Base-by-base conservation (phyloP, 306 rosid species). In the Notholithocarpus densiflorus region DNA sequence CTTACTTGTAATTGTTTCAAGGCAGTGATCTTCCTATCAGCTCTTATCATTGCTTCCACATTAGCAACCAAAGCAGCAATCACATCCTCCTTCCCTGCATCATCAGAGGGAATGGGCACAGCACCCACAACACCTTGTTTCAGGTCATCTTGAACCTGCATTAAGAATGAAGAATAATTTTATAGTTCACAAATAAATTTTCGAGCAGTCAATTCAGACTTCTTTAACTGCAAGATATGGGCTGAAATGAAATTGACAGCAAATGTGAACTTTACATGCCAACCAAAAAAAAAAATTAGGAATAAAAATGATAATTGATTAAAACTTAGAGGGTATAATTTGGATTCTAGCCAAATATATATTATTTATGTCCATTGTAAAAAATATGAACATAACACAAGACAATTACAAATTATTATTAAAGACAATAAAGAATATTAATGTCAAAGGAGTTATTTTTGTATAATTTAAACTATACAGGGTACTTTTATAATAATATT, bases 1-100 rank as follows among this genome's bases (percentile, higher is more conserved):
- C 87, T 62, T 82, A 92, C 98, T 88, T 92, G 98, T 90, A 95
- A 89, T 88, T 95, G 97, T 88, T 95, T 95, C 75, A 91, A 83
- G 74, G 97, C 92, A 78, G 96, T 87, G 87, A 95, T 91, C 87
- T 92, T 92, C 81, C 96, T 82, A 86, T 95, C 98, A 76, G 98
- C 98, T 85, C 88, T 92, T 79, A 95, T 95, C 98, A 95, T 95
- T 64, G 91, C 91, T 75, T 91, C 90, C 76, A 91, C 94, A 79
- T 95, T 92, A 56, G 89, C 87, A 75, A 92, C 98, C 74, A 95
- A 70, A 75, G 97, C 93, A 80, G 86, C 89, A 91, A 95, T 80
- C 59, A 92, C 93, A 57, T 82, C 89, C 81, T 90, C 92, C 90
- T 92, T 95, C 73, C 94, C 93, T 29, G 88, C 90, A 77, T 85